Percentiles rank a stretch among this genome's conserved stretches.
Evolutionary conservation across 129 eudicot species (phyloP).

Genomic region (Gnaphalium uliginosum): DNA sequence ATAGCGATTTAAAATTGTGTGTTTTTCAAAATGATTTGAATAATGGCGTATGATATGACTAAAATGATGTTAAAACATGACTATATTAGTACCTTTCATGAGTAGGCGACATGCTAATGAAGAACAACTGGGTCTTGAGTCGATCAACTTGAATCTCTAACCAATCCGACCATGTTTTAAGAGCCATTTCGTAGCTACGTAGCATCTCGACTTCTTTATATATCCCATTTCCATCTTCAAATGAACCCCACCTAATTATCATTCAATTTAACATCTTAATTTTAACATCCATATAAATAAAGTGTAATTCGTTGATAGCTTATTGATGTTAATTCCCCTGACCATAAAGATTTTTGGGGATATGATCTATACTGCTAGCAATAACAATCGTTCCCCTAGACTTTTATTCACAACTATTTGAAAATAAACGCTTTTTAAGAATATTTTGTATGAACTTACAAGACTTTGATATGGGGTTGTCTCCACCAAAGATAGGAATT

Average conservation of each 20-base stretch:
- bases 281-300: neutral
- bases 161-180: constrained; percentile 84
- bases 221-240: constrained; percentile 42
- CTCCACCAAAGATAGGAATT: constrained; percentile 78
- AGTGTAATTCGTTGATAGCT: neutral
- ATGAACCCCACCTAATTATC: constrained; percentile 72
- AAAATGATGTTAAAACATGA: neutral
- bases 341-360: neutral
- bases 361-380: too few species aligned
- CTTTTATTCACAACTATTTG: too few species aligned
- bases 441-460: constrained; percentile 46
- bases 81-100: constrained; percentile 55
- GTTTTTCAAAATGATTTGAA: neutral
- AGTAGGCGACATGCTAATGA: constrained; percentile 84
- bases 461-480: constrained; percentile 53
- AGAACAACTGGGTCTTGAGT: constrained; percentile 57
- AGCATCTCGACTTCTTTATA: constrained; percentile 58
- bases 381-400: too few species aligned
- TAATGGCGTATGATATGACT: neutral
- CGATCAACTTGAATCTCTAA: constrained; percentile 63
- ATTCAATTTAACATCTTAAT: constrained; percentile 1
- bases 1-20: too few species aligned
- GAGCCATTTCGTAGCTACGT: constrained; percentile 63
- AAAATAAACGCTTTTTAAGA: too few species aligned
- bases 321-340: constrained; percentile 21